Percentiles rank a stretch among this genome's conserved stretches.
These are phyloP conservation scores for Auricularia cornea DNA, from an alignment of 768 basidiomycete species.

Conservation along the genomic window DNA sequence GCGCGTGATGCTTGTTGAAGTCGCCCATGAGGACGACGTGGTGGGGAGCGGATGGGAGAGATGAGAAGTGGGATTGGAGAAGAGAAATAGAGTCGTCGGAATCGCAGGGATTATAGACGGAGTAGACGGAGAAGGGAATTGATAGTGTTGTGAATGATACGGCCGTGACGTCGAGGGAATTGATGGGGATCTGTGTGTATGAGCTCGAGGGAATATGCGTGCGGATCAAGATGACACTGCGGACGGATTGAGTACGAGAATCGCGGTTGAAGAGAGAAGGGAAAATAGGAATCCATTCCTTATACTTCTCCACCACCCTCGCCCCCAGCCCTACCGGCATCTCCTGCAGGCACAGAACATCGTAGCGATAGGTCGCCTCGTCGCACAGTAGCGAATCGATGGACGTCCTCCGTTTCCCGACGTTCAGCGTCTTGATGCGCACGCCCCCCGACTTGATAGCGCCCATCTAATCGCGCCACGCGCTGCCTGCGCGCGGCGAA, in stretches of 20 bases:
- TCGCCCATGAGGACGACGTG: background rate
- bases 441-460: background rate
- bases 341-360: background rate
- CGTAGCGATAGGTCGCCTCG: background rate
- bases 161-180: background rate
- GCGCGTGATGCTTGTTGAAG: slow-evolving; percentile 4
- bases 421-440: background rate
- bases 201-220: slow-evolving; percentile 28
- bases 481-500: too few species aligned
- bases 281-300: background rate
- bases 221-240: background rate
- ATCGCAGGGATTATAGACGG: background rate
- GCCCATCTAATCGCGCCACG: background rate
- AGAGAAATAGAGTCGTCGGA: background rate
- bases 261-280: background rate
- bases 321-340: background rate
- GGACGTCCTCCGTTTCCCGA: background rate
- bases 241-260: background rate
- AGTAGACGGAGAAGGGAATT: background rate
- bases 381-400: background rate
- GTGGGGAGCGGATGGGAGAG: background rate
- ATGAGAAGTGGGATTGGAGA: background rate
- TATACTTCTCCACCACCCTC: background rate
- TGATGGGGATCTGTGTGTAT: slow-evolving; percentile 18
- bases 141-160: background rate